These are phyloP conservation scores for Hypoxylon lienhwacheense DNA, from an alignment of 495 filamentous ascomycete species.

Conservation along the genomic window DNA sequence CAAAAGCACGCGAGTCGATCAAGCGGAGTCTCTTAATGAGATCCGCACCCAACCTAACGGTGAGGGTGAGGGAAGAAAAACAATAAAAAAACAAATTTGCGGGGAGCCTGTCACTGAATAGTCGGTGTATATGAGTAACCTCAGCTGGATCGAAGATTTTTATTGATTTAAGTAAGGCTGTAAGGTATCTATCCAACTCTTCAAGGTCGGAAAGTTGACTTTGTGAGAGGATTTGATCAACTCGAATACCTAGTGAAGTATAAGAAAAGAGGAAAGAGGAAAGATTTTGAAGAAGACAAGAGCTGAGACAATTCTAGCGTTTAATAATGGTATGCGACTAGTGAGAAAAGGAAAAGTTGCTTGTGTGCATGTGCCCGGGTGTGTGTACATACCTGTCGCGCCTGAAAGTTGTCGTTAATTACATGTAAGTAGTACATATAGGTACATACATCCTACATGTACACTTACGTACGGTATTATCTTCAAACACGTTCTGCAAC, in stretches of 20 bases:
- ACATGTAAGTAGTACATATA: too few species aligned
- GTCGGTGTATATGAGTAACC: not conserved
- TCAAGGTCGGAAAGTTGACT: too few species aligned
- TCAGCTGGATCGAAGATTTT: too few species aligned
- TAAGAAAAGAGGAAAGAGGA: conserved; percentile 6
- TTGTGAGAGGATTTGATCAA: not conserved
- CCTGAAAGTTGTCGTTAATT: too few species aligned
- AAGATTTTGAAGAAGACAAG: conserved; percentile 5
- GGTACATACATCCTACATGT: too few species aligned
- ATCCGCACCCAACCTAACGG: too few species aligned
- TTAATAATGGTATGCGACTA: conserved; percentile 30
- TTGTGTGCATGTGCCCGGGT: too few species aligned
- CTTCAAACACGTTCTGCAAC: too few species aligned
- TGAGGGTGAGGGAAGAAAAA: too few species aligned
- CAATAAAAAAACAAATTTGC: conserved; percentile 10
- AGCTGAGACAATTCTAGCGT: conserved; percentile 25
- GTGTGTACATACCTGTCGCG: not conserved
- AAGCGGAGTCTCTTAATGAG: conserved; percentile 12
- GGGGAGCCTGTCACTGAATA: conserved; percentile 19
- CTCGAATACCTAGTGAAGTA: conserved; percentile 11
- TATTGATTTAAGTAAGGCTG: too few species aligned
- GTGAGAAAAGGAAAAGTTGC: conserved; percentile 15
- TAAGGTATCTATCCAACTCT: conserved; percentile 2
- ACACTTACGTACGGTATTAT: too few species aligned
- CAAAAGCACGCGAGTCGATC: conserved; percentile 3